Evolutionary conservation across 2,329 filamentous ascomycete species (phyloP), one percentile per base, ranked within the genome.

Genomic region (Biscogniauxia mediterranea): DNA sequence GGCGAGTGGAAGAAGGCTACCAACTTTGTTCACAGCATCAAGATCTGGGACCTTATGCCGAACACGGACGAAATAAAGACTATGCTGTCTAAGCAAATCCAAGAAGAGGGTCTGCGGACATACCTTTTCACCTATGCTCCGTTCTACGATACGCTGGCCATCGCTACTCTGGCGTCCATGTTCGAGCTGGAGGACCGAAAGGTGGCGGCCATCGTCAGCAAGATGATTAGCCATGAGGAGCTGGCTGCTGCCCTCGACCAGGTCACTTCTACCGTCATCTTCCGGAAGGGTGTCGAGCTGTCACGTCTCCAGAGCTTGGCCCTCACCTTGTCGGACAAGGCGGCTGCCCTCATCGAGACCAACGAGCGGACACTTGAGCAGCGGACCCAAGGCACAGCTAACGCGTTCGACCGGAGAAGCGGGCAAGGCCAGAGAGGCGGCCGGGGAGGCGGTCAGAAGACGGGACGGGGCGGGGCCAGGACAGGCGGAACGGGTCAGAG

Each of bases 211-310:
- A 89, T 99, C 59, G 88, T 99, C 73, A 96, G 92, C 85, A 96
- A 96, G 83, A 99, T 99, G 95, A 98, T 99, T 78, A 96, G 93
- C 72, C 95, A 99, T 82, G 95, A 99, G 80, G 95, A 99, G 79
- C 89, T 99, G 55, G 92, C 91, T 9, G 95, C 95, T 52, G 96
- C 95, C 46, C 87, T 99, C 26, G 96, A 99, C 82, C 95, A 99
- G 80, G 94, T 99, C 79, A 97, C 96, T 73, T 89, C 91, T 69
- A 96, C 92, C 56, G 92, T 99, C 79, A 95, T 98, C 81, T 99
- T 99, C 91, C 90, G 95, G 79, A 98, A 99, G 88, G 96, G 95
- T 62, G 95, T 99, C 65, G 96, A 99, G 84, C 87, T 99, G 67
- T 97, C 92, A 74, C 89, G 96, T 70, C 87, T 99, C 67, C 95